Evolutionary conservation across 2,329 filamentous ascomycete species (phyloP), one percentile per base, ranked within the genome.

Genomic region (Botrytis aclada): DNA sequence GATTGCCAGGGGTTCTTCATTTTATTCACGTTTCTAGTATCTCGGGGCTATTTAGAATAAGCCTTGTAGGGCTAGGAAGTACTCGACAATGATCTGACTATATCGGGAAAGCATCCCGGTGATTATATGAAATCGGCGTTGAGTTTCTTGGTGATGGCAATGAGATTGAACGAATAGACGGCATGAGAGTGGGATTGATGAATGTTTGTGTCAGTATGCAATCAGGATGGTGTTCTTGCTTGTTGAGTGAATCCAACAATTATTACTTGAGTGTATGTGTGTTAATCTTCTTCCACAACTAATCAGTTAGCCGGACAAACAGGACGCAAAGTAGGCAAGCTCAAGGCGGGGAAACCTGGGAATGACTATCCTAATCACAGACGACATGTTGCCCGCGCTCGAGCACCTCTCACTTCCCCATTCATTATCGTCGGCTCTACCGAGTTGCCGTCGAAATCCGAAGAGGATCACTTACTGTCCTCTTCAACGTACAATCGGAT

Each of bases 51-150:
- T 32, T 64, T 45, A 45, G n/a, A 58, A 56, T 22, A 56, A 41
- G 65, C 34, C 47, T 69, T 32, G 47, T 41, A 43, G 39, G 65
- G 65, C 65, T 69, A 69, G 37, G 37, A 18, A 41, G n/a, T n/a
- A 51, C 37, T 10, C 47, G 65, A 32, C 18, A 39, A 56, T 25
- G 6, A 22, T 56, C 18, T 56, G 47, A 69, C n/a, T 43, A 37
- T 16, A 56, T 56, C 32, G 56, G 47, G 65, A 58, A 69, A 56
- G 10, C 29, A 29, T 12, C 8, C 47, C 34, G 37, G 18, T 56
- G 22, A 37, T 20, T 54, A 34, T 5, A 39, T 29, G 25, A 37
- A 12, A 54, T 39, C 9, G n/a, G 37, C 4, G 1, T 67, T 56
- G 25, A 41, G 10, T 12, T 56, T 56, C 29, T 43, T 51, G 34